Base-by-base conservation (phyloP, 306 rosid species). In the Ormosia emarginata region DNA sequence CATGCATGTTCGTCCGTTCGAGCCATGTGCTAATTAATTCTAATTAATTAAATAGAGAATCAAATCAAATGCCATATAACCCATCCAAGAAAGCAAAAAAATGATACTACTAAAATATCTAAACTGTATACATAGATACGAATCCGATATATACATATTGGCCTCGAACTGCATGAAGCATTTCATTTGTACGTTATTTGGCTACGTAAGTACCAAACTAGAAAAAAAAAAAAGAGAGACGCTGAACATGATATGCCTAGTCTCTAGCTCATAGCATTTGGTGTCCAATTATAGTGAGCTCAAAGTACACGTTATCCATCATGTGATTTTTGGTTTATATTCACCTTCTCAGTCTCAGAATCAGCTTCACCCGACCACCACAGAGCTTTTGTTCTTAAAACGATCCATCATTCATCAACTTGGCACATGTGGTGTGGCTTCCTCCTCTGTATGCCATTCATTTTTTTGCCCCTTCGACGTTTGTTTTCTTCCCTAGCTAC, bases 21-120 rank as follows among this genome's bases (percentile, higher is more conserved):
- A 58, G 24, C 73, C 88, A 82, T 84, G 86, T 85, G 88, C 86
- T 70, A 64, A 52, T 66, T 46, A 64, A 52, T 66, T 46, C 47
- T 55, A 52, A 44, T 74, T 68, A 84, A 79, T 46, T 67, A 71
- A 69, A 8, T 39, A 67, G 46, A 43, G 58, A 82, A 84, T 82
- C 83, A 75, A 81, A 68, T 79, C 62, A 84, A 57, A 47, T 66
- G 37, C 64, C 33, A 36, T 43, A 37, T 40, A 29, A 67, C 36
- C 39, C 34, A 12, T 4, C 72, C 47, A 24, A 49, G 8, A 49
- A 18, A 36, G 49, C 56, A 32, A 47, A 15, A 37, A 9, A 80
- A 64, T 14, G 14, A 34, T 57, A 74, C 6, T 50, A 58, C 41
- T 1, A 65, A 36, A 66, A 50, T 14, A 36, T 49, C 14, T 36